Conservation (phyloP, 345 rosid species). For the Lenwebbia sp. region DNA sequence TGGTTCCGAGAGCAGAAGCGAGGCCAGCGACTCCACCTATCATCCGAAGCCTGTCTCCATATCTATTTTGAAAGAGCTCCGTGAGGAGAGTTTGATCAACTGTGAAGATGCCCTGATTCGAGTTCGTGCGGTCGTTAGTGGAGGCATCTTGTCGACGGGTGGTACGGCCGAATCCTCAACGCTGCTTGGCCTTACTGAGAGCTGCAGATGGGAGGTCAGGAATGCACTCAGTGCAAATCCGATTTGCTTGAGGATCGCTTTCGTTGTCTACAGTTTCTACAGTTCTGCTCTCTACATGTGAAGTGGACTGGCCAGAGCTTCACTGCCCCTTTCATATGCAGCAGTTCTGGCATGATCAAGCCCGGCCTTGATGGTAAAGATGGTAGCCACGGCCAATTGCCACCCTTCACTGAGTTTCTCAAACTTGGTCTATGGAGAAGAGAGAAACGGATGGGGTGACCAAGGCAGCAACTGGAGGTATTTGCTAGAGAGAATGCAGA, state of each 20-base stretch:
- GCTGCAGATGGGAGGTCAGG: neutral
- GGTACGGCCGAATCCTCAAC: neutral
- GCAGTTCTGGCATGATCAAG: neutral
- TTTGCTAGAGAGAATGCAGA: neutral
- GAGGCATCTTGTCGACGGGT: neutral
- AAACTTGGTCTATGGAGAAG: neutral
- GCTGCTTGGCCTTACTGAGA: neutral
- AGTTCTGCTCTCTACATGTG: neutral
- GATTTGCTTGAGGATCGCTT: neutral
- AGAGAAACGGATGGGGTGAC: neutral
- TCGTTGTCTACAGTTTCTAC: neutral
- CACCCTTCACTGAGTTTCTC: neutral
- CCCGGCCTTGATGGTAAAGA: neutral
- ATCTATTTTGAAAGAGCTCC: neutral
- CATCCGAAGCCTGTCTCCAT: slow-evolving; percentile 5
- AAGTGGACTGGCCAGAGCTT: neutral
- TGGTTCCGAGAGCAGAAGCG: slow-evolving; percentile 24
- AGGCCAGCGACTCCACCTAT: slow-evolving; percentile 31
- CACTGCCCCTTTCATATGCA: neutral
- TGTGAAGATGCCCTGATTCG: neutral
- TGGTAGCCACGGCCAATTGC: neutral
- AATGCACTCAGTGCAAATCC: neutral
- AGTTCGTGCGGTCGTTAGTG: neutral
- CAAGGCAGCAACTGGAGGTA: neutral
- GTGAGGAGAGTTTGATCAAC: neutral